Evolutionary conservation across 495 filamentous ascomycete species (phyloP), one percentile per base, ranked within the genome.

Genomic region (Lasiosphaeriaceae sp.): DNA sequence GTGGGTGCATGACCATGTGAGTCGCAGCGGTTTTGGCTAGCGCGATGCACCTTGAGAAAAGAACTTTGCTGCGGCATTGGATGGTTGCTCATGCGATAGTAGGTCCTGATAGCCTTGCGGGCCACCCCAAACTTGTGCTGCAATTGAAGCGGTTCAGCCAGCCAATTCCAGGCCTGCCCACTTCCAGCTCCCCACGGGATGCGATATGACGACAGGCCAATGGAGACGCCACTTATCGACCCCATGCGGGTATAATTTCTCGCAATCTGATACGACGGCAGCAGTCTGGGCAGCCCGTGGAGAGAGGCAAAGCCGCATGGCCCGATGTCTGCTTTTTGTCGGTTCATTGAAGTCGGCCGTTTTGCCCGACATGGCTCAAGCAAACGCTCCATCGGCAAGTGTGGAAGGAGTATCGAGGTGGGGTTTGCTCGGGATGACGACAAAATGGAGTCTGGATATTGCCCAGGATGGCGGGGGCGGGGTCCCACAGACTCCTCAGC

Each of bases 171-270:
- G 21, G 58, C 54, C 12, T 57, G 54, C 58, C 63, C 64, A 58
- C 61, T 57, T 16, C 26, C 21, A 57, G 54, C 47, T 58, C 55
- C 55, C 57, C 68, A 67, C 59, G 70, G 70, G 70, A 72, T 67
- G 64, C 52, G 48, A 62, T 60, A 66, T 72, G 70, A 67, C 68
- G 66, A 65, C 66, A 71, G 43, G 59, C 55, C 60, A 60, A 62
- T 67, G 60, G 62, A 37, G 35, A 21, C 47, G 34, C 41, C 44
- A 58, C 68, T 71, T 67, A 71, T 71, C 66, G 64, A 50, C 51
- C 59, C 62, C 54, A 64, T 63, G 60, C 58, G 58, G 56, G 58
- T 65, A 54, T 64, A 55, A 9, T 58, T 50, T 56, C 52, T 24
- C 26, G 35, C 31, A 17, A 43, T 21, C 41, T 64, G 64, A 64